Evolutionary conservation across 441 rosid genomes (phyloP).

Genomic region (Viola pubescens): DNA sequence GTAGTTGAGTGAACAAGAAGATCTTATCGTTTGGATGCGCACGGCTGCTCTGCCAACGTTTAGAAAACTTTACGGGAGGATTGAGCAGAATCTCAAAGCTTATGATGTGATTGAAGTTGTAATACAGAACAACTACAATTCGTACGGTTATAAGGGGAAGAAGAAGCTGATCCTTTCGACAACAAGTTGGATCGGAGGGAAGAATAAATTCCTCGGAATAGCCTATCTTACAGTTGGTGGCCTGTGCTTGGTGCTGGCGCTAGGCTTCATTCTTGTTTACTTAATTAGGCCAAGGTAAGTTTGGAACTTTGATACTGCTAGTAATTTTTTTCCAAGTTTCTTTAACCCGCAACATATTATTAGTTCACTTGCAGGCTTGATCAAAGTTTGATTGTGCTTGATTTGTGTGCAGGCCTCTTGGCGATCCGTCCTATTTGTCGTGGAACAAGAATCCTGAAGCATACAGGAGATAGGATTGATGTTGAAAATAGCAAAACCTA

Average conservation of each 20-base stretch:
- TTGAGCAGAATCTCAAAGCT: slow-evolving; percentile 23
- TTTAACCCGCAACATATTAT: neutral
- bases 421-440: slow-evolving; percentile 1
- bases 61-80: slow-evolving; percentile 33
- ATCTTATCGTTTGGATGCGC: slow-evolving; percentile 27
- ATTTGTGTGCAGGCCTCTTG: neutral
- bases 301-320: neutral
- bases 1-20: slow-evolving; percentile 31
- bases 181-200: slow-evolving; percentile 38
- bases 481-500: no score
- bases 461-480: neutral
- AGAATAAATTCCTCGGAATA: slow-evolving; percentile 28
- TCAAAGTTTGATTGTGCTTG: neutral
- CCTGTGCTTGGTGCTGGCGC: slow-evolving; percentile 26
- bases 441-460: slow-evolving; percentile 2
- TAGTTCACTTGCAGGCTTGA: neutral
- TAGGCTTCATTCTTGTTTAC: slow-evolving; percentile 12
- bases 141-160: slow-evolving; percentile 29
- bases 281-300: slow-evolving; percentile 15
- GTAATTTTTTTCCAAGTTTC: neutral
- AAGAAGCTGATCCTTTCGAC: slow-evolving; percentile 32
- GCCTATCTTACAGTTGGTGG: slow-evolving; percentile 36
- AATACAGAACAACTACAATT: slow-evolving; percentile 31
- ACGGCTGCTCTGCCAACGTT: slow-evolving; percentile 37
- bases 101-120: slow-evolving; percentile 18